These are phyloP conservation scores for Yamadazyma atmosphaerica DNA, from an alignment of 1,139 yeast genomes.

Conservation along the genomic window DNA sequence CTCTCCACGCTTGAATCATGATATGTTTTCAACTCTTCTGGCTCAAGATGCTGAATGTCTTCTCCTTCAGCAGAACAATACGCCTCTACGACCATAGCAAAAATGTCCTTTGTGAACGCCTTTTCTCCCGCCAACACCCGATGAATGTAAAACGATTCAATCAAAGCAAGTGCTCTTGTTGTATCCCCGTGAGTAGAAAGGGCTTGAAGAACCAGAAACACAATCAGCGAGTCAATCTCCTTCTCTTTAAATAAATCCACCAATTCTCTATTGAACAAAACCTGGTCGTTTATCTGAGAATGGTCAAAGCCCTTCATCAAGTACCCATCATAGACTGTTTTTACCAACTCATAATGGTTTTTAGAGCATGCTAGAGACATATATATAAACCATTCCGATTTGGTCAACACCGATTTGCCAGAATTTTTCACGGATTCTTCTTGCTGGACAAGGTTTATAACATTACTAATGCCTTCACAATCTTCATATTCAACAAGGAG, in stretches of 20 bases:
- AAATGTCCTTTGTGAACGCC: slow-evolving; percentile 35
- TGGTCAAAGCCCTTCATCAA: slow-evolving; percentile 31
- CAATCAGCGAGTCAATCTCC: slow-evolving; percentile 7
- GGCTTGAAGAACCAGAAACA: slow-evolving; percentile 28
- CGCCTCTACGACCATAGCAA: slow-evolving; percentile 35
- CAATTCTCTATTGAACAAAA: slow-evolving; percentile 16
- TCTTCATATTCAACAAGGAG: slow-evolving; percentile 19
- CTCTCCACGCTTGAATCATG: slow-evolving; percentile 28
- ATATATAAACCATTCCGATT: slow-evolving; percentile 22
- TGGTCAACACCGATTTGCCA: slow-evolving; percentile 8
- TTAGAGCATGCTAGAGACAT: slow-evolving; percentile 24
- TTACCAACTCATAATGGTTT: slow-evolving; percentile 29
- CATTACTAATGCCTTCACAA: slow-evolving; percentile 17
- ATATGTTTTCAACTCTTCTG: slow-evolving; percentile 2
- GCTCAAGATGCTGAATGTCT: slow-evolving; percentile 3
- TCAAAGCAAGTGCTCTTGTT: slow-evolving; percentile 30
- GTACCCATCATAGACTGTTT: slow-evolving; percentile 27
- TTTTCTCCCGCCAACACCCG: slow-evolving; percentile 30
- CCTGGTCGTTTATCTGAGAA: slow-evolving; percentile 23
- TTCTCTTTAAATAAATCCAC: slow-evolving; percentile 9
- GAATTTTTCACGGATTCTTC: slow-evolving; percentile 4
- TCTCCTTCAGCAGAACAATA: slow-evolving; percentile 25
- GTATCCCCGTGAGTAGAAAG: slow-evolving; percentile 42
- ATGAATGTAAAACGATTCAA: slow-evolving; percentile 40
- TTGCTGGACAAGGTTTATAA: slow-evolving; percentile 15